Evolutionary conservation across 73 alveolate genomes (phyloP), one percentile per base, ranked within the genome.

Genomic region (Paramecium octaurelia): DNA sequence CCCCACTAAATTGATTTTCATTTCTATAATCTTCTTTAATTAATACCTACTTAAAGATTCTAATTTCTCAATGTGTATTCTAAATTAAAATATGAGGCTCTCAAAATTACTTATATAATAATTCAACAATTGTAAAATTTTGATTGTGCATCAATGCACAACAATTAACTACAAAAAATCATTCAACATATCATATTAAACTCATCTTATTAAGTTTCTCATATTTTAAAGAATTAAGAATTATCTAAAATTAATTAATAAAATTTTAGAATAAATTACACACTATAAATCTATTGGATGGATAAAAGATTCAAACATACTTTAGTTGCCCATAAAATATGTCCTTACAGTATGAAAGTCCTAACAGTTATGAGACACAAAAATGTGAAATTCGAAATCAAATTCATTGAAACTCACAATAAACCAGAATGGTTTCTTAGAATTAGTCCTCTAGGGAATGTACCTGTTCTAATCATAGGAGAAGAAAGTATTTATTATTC

Each of bases 361-460:
- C 42, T 44, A 0, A 48, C 91, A 8, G 57, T 80, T 2, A 80
- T 80, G 91, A 48, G 57, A 23, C 44, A 44, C 6, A 80, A 80
- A 14, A 24, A 46, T 14, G 29, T 80, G 7, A 43, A 80, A 31
- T 44, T 80, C 11, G 91, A 80, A 80, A 43, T 80, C 11, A 80
- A 80, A 23, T 80, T 44, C 29, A 80, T 80, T 23, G 91, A 80
- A 35, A 43, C 38, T 2, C 35, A 59, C 10, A 80, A 80, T 21
- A 80, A 80, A 48, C 91, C 91, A 6, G 91, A 80, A 24, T 80
- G 91, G 91, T 80, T 80, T 36, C 18, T 42, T 8, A 24, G 57
- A 23, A 80, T 44, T 23, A 80, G 91, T 46, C 91, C 91, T 8
- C 35, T 80, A 29, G 43, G 44, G 29, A 80, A 23, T 10, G 91